Base-by-base conservation (phyloP, 176 grass and related monocot species). In the Oryza brachyantha region DNA sequence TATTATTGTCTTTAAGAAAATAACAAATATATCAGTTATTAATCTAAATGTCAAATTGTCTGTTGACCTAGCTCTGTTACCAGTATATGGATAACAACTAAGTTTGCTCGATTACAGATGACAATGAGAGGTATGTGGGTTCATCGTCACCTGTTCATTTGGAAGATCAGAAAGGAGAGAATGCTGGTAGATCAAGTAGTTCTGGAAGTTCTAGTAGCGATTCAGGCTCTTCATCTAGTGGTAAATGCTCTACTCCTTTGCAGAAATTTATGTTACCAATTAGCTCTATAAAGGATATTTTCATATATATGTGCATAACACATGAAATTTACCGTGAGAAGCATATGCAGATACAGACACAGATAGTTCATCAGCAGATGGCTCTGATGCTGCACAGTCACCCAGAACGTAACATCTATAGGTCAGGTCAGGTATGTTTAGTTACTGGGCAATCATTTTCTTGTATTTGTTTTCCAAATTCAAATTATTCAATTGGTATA, bases 321-420 rank as follows among this genome's bases (percentile, higher is more conserved):
- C 54, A 10, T 83, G 70, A 29, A 64, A 83, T 74, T 79, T 80
- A 85, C 50, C 10, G 80, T 86, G 19, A 66, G 66, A 84, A 80
- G n/a, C 22, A 38, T 85, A 25, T 85, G 79, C 88, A 94, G 92
- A 94, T 86, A 86, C 92, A 5, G 92, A 94, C 66, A 75, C 83
- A 29, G 92, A 91, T 81, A 94, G 92, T 77, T 94, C 92, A 32
- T 94, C 92, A 35, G 88, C 88, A 21, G 86, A 94, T 88, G 92
- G 86, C 24, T 94, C 88, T 75, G 92, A 94, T 81, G 88, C 79
- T 64, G 83, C 71, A 84, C 92, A 74, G 50, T 88, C 88, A 62
- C 82, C 92, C 25, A 80, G 88, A 86, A 84, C 90, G 39, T 92
- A 92, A 70, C 90, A 86, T 64, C 79, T 42, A 64, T 78, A 75